Evolutionary conservation across 2,329 filamentous ascomycete genomes (phyloP).

Genomic region (Mariannaea elegans): DNA sequence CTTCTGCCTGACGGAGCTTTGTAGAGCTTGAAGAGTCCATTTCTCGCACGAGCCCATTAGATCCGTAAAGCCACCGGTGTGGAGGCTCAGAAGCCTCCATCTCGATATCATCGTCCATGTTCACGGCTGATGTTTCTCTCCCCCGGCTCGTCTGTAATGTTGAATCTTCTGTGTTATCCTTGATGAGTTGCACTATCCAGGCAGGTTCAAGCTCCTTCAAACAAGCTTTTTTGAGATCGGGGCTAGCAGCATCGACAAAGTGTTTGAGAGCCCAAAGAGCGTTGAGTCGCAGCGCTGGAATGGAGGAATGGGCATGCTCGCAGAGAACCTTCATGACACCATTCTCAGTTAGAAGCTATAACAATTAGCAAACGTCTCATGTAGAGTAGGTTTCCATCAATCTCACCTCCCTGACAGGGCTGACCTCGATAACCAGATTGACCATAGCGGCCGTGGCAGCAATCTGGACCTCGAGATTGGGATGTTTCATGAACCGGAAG

Average conservation of each 20-base stretch:
- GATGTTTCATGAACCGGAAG: constrained; percentile 77
- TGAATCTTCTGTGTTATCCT: constrained; percentile 66
- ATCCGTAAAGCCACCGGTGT: constrained; percentile 47
- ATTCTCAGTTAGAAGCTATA: constrained; percentile 74
- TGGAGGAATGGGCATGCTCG: constrained; percentile 82
- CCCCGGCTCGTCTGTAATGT: constrained; percentile 52
- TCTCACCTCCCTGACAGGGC: constrained; percentile 86
- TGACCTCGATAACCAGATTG: constrained; percentile 88
- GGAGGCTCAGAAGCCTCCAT: constrained; percentile 60
- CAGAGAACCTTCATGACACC: constrained; percentile 82
- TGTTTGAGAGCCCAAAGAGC: constrained; percentile 96
- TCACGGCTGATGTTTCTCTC: constrained; percentile 45
- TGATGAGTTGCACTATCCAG: constrained; percentile 84
- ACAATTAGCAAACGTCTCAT: constrained; percentile 30
- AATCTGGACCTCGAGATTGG: constrained; percentile 81
- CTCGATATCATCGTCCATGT: constrained; percentile 67
- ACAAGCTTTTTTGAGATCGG: constrained; percentile 78
- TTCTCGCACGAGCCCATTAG: constrained; percentile 44
- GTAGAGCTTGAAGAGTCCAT: constrained; percentile 49
- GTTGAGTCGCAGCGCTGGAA: constrained; percentile 82
- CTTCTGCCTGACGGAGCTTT: constrained; percentile 59
- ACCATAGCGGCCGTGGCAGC: constrained; percentile 85
- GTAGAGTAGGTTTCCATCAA: no score
- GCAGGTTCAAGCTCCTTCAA: constrained; percentile 79
- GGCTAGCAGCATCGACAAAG: constrained; percentile 76